These are phyloP conservation scores for Fusarium avenaceum DNA, from an alignment of 2,329 filamentous ascomycete species.

Conservation along the genomic window DNA sequence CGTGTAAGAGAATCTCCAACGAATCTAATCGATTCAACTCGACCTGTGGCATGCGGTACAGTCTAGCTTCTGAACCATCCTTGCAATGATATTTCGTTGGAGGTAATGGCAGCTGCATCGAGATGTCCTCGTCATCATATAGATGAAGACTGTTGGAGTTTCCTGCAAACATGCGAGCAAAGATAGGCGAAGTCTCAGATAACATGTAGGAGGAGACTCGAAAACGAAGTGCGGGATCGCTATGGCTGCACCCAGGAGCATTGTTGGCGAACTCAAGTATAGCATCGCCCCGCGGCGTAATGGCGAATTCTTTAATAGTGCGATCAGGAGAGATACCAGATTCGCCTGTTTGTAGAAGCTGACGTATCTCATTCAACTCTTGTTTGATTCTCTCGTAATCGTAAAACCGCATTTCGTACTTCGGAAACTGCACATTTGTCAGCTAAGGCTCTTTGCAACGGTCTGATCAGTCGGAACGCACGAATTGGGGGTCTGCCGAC, in stretches of 20 bases:
- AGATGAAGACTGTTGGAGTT: constrained; percentile 50
- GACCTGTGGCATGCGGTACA: constrained; percentile 67
- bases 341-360: constrained; percentile 58
- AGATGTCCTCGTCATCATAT: constrained; percentile 56
- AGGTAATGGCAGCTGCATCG: constrained; percentile 53
- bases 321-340: constrained; percentile 58
- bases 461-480: constrained; percentile 38
- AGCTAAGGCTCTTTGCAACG: constrained; percentile 1
- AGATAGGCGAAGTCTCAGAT: constrained; percentile 65
- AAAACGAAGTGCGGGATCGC: constrained; percentile 61
- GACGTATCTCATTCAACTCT: constrained; percentile 57
- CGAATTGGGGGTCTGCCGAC: constrained; percentile 61
- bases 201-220: constrained; percentile 66
- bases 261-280: constrained; percentile 66
- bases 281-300: constrained; percentile 62
- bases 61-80: constrained; percentile 60
- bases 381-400: constrained; percentile 62
- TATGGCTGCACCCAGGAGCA: constrained; percentile 48
- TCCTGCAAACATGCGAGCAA: constrained; percentile 62
- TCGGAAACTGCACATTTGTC: constrained; percentile 52
- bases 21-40: constrained; percentile 59
- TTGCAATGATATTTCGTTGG: constrained; percentile 56
- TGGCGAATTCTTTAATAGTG: constrained; percentile 58
- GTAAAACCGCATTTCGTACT: constrained; percentile 63
- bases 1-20: constrained; percentile 63